Conservation (phyloP, 2,329 filamentous ascomycete genomes). For the Phialocephala subalpina region DNA sequence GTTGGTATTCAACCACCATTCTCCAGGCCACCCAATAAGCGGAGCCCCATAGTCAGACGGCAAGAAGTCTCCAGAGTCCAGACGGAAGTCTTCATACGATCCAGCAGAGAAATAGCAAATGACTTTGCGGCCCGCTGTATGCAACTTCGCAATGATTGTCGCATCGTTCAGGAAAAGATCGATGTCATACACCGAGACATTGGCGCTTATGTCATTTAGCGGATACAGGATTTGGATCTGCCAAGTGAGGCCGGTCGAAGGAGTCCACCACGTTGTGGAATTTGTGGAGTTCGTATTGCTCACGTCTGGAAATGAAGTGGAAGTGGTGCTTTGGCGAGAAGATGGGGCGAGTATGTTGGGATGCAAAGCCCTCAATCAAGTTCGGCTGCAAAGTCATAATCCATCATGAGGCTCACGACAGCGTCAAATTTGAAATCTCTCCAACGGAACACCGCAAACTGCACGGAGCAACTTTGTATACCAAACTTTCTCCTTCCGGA, state of each 20-base stretch:
- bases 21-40: constrained; percentile 70
- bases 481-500: not conserved
- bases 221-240: constrained; percentile 20
- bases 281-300: not conserved
- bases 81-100: constrained; percentile 69
- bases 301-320: not conserved
- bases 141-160: constrained; percentile 54
- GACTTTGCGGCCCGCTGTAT: constrained; percentile 62
- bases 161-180: constrained; percentile 53
- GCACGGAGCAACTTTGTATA: not conserved
- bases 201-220: constrained; percentile 36
- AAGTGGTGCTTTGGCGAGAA: not conserved
- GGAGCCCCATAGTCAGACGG: constrained; percentile 61
- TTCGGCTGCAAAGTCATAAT: not conserved
- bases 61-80: constrained; percentile 61
- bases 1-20: constrained; percentile 70
- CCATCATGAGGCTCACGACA: not conserved
- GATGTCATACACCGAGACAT: constrained; percentile 46
- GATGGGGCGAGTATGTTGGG: not conserved
- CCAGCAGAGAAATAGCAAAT: constrained; percentile 81
- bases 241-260: constrained; percentile 16
- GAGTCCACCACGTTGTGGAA: constrained; percentile 1
- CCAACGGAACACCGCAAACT: not conserved
- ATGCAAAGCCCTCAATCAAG: not conserved
- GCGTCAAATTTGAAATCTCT: not conserved